phyloP scores from a whole-genome alignment of 441 rosid genomes.

The Populus tomentosa region DNA sequence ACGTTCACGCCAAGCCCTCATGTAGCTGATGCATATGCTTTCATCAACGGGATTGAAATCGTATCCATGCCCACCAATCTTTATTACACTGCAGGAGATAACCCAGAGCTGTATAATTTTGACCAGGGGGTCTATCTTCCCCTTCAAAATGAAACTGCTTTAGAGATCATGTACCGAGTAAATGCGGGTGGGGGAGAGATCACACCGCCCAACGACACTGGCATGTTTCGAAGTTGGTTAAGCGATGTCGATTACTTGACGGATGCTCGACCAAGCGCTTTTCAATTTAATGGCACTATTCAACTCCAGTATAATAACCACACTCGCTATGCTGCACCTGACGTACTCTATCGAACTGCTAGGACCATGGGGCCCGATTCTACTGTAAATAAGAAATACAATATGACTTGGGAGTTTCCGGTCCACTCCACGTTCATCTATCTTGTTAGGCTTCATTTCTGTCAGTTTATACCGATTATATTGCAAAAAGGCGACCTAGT shows the following conservation, averaged over 20 bases:
- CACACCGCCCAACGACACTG: conserved; percentile 11
- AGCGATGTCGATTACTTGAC: conserved; percentile 12
- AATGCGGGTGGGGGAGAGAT: too few relatives aligned
- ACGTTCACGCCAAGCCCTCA: too few relatives aligned
- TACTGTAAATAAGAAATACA: not conserved
- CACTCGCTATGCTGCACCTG: conserved; percentile 30
- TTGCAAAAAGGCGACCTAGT: not conserved
- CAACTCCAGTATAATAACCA: conserved; percentile 3
- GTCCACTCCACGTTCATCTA: conserved; percentile 26
- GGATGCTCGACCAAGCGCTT: not conserved
- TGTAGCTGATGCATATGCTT: too few relatives aligned
- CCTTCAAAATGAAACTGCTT: not conserved
- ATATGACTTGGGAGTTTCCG: conserved; percentile 30
- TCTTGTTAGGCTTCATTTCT: conserved; percentile 22
- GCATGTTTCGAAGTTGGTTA: conserved; percentile 43
- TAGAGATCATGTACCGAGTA: conserved; percentile 29
- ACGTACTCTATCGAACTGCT: too few relatives aligned
- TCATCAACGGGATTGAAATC: too few relatives aligned
- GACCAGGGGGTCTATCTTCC: too few relatives aligned
- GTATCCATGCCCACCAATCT: too few relatives aligned
- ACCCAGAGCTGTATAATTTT: too few relatives aligned
- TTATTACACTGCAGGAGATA: too few relatives aligned
- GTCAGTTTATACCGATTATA: not conserved
- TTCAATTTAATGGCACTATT: rapidly evolving
- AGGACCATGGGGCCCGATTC: not conserved